Percentiles rank a stretch among this genome's conserved stretches.
Conservation (phyloP, 2,329 filamentous ascomycete genomes). For the Penicillium sp. region DNA sequence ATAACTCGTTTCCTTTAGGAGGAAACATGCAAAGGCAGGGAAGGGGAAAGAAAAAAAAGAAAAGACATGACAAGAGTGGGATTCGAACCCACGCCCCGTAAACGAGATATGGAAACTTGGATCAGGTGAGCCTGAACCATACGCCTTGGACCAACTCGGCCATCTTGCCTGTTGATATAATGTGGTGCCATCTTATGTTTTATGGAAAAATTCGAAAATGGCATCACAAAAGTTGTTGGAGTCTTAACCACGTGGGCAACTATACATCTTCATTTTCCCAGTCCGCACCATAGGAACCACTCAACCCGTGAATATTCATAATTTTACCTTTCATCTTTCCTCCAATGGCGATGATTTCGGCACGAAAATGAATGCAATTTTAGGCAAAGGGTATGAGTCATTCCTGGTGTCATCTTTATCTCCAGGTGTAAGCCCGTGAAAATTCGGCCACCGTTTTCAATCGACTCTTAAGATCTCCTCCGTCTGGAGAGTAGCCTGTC, state of each 20-base stretch:
- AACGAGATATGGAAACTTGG: slow-evolving; percentile 20
- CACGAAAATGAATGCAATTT: not conserved
- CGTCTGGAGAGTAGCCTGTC: not conserved
- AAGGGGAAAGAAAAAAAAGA: not conserved
- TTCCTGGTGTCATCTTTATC: not conserved
- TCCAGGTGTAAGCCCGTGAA: not conserved
- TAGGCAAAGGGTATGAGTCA: not conserved
- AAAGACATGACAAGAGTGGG: slow-evolving; percentile 20
- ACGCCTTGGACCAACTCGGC: slow-evolving; percentile 32
- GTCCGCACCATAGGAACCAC: not conserved
- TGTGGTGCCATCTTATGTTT: too few relatives aligned
- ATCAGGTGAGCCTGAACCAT: slow-evolving; percentile 23
- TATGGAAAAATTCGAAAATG: too few relatives aligned
- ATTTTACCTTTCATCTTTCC: not conserved
- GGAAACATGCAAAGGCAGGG: too few relatives aligned
- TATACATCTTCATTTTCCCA: not conserved
- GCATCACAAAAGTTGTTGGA: too few relatives aligned
- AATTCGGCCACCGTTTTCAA: not conserved
- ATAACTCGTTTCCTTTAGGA: too few relatives aligned
- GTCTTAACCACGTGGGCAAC: too few relatives aligned
- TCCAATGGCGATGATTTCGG: not conserved
- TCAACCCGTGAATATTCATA: not conserved
- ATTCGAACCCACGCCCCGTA: slow-evolving; percentile 23
- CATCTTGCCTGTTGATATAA: slow-evolving; percentile 24
- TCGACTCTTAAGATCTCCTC: not conserved